Conservation (phyloP, 2,329 filamentous ascomycete genomes). For the Cytospora piceicola region DNA sequence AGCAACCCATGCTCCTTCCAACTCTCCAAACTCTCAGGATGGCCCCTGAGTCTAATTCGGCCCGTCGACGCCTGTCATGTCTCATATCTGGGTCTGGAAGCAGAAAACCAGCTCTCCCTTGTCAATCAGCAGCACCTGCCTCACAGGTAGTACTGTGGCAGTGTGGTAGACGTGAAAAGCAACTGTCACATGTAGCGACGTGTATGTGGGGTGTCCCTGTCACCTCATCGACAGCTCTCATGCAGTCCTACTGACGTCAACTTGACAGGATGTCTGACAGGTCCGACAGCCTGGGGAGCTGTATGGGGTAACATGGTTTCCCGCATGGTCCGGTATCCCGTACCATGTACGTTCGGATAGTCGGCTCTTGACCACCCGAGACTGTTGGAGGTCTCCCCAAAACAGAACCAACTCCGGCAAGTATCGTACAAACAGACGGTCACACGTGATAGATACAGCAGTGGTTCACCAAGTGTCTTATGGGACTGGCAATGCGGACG, state of each 20-base stretch:
- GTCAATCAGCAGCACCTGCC: not conserved
- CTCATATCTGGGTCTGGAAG: not conserved
- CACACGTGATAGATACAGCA: too few species aligned
- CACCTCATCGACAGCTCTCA: not conserved
- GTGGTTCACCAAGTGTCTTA: too few species aligned
- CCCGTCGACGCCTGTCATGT: not conserved
- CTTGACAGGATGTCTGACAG: too few species aligned
- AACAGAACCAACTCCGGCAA: too few species aligned
- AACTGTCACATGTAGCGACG: not conserved
- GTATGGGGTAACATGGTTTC: not conserved
- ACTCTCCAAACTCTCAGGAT: not conserved
- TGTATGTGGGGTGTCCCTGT: not conserved
- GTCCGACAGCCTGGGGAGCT: not conserved
- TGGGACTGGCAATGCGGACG: too few species aligned
- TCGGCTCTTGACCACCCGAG: too few species aligned
- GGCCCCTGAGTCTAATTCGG: not conserved
- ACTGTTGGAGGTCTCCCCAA: too few species aligned
- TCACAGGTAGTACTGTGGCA: too few species aligned
- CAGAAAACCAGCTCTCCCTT: not conserved
- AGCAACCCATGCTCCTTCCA: not conserved
- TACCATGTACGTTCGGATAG: not conserved
- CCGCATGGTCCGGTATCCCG: too few species aligned
- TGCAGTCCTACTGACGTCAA: not conserved
- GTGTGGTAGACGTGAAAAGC: not conserved
- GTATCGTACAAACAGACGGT: too few species aligned